Percentiles rank a stretch among this genome's conserved stretches.
These are phyloP conservation scores for Tolypocladium nubicola DNA, from an alignment of 2,329 filamentous ascomycete species.

Conservation along the genomic window DNA sequence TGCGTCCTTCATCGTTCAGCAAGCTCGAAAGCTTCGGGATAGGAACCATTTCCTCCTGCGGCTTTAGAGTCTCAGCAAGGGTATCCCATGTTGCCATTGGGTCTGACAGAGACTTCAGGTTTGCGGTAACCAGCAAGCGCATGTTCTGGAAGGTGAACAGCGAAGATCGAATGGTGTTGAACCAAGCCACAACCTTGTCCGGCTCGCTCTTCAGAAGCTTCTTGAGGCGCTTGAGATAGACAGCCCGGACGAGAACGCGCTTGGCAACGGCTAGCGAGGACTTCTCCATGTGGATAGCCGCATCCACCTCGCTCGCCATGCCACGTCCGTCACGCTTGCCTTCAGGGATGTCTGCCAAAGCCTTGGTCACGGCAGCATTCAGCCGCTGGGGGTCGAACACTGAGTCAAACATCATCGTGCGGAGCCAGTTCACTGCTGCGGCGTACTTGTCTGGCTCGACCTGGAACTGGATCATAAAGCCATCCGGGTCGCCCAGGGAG, in stretches of 20 bases:
- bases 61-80: slow-evolving; percentile 28
- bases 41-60: slow-evolving; percentile 45
- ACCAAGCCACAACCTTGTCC: slow-evolving; percentile 61
- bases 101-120: slow-evolving; percentile 61
- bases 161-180: slow-evolving; percentile 63
- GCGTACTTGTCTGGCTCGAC: slow-evolving; percentile 83
- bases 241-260: slow-evolving; percentile 73
- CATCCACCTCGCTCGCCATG: slow-evolving; percentile 56
- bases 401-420: slow-evolving; percentile 76
- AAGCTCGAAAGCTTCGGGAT: slow-evolving; percentile 60
- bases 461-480: slow-evolving; percentile 71
- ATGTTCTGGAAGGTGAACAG: slow-evolving; percentile 81
- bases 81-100: slow-evolving; percentile 72
- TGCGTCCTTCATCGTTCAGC: slow-evolving; percentile 65
- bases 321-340: slow-evolving; percentile 74
- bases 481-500: slow-evolving; percentile 67
- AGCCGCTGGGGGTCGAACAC: slow-evolving; percentile 67
- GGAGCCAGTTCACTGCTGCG: slow-evolving; percentile 72
- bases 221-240: slow-evolving; percentile 79
- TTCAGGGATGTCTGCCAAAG: slow-evolving; percentile 85
- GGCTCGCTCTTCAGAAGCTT: slow-evolving; percentile 71
- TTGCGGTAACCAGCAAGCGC: slow-evolving; percentile 72
- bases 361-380: slow-evolving; percentile 60
- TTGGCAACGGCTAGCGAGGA: slow-evolving; percentile 69
- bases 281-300: slow-evolving; percentile 70